These are phyloP conservation scores for Dalbergia cultrata DNA, from an alignment of 306 rosid genomes.

Conservation along the genomic window DNA sequence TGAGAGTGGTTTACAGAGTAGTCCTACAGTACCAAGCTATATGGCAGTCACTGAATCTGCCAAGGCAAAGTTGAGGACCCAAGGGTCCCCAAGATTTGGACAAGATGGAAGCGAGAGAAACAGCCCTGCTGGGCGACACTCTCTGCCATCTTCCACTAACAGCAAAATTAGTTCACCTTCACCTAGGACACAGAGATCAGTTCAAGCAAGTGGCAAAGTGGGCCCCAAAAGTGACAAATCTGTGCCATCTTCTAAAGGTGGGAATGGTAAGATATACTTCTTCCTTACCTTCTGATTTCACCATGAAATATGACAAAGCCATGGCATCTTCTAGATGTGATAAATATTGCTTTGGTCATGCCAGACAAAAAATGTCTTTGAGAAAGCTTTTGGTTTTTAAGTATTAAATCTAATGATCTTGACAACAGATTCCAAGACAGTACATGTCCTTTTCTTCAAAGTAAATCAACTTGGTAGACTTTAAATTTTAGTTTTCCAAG, in stretches of 20 bases:
- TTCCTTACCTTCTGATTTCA: not conserved
- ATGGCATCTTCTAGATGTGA: constrained; percentile 54
- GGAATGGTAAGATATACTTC: constrained; percentile 69
- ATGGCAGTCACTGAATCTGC: constrained; percentile 99
- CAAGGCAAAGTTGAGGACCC: constrained; percentile 94
- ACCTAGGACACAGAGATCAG: constrained; percentile 84
- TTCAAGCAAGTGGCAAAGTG: constrained; percentile 77
- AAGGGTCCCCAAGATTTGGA: constrained; percentile 90
- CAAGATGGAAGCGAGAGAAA: constrained; percentile 71
- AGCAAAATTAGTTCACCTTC: constrained; percentile 90
- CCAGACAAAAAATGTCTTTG: not conserved
- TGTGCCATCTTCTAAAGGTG: constrained; percentile 63
- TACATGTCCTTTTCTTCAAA: not conserved
- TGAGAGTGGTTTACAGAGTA: constrained; percentile 76
- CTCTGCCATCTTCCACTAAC: constrained; percentile 80
- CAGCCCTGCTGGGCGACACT: constrained; percentile 74
- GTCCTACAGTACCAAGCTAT: constrained; percentile 90
- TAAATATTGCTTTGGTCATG: not conserved
- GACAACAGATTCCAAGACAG: not conserved
- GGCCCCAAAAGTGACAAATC: constrained; percentile 55
- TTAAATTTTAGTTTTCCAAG: constrained; percentile 7
- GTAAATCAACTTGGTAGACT: constrained; percentile 6
- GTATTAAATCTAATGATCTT: not conserved
- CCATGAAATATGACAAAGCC: constrained; percentile 33
- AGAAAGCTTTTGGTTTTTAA: constrained; percentile 7